Conservation (phyloP, 345 rosid species). For the Salix koriyanagi region DNA sequence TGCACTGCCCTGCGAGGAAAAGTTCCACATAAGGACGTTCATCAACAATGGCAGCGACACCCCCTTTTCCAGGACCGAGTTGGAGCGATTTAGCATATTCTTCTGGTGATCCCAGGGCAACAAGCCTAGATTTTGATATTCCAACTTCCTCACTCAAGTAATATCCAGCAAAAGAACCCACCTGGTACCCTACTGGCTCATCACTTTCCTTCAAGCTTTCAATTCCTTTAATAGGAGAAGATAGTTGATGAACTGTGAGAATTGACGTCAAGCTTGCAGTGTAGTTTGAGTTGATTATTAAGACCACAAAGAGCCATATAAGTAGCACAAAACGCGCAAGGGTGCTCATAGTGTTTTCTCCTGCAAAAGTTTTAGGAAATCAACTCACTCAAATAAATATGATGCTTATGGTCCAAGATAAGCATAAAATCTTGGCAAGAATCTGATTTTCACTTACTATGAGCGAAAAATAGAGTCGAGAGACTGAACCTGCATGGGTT, state of each 20-base stretch:
- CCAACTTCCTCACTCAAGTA: slow-evolving; percentile 71
- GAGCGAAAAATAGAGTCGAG: slow-evolving; percentile 88
- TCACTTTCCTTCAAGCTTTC: slow-evolving; percentile 56
- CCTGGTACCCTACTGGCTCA: slow-evolving; percentile 82
- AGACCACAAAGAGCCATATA: slow-evolving; percentile 89
- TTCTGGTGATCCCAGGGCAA: slow-evolving; percentile 78
- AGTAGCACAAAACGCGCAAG: slow-evolving; percentile 80
- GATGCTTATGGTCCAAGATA: not conserved
- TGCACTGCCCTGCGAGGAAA: slow-evolving; percentile 74
- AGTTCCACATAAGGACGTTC: slow-evolving; percentile 74
- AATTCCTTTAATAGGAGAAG: slow-evolving; percentile 72
- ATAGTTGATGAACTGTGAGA: slow-evolving; percentile 85
- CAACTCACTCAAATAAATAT: slow-evolving; percentile 22
- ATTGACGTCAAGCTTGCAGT: slow-evolving; percentile 93
- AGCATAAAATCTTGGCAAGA: not conserved
- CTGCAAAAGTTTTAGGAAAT: slow-evolving; percentile 42
- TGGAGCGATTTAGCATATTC: slow-evolving; percentile 62
- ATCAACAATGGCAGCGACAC: slow-evolving; percentile 87
- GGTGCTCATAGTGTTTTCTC: slow-evolving; percentile 75
- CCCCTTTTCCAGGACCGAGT: slow-evolving; percentile 71
- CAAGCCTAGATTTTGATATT: slow-evolving; percentile 66
- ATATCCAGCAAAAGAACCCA: slow-evolving; percentile 76
- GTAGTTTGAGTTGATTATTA: slow-evolving; percentile 91
- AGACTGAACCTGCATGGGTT: slow-evolving; percentile 87
- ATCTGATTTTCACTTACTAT: slow-evolving; percentile 51